phyloP scores from a whole-genome alignment of 1,284 basidiomycete genomes.

The Cutaneotrichosporon sp. region DNA sequence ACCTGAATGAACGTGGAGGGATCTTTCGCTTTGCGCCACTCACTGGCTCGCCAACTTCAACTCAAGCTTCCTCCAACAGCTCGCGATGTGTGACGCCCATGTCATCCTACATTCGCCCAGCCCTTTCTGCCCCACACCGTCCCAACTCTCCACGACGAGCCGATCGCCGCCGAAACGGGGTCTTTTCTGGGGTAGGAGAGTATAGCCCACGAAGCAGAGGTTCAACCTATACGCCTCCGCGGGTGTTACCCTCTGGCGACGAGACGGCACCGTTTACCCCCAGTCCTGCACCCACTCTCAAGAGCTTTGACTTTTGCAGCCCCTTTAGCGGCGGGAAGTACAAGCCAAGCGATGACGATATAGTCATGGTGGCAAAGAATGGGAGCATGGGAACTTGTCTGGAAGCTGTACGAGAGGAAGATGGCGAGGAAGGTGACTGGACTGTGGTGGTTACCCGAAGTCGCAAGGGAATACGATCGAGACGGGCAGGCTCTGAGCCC shows the following conservation, averaged over 20 bases:
- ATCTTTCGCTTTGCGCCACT: conserved; percentile 17
- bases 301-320: conserved; percentile 41
- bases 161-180: conserved; percentile 27
- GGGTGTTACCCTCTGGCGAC: conserved; percentile 39
- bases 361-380: conserved; percentile 7
- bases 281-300: conserved; percentile 22
- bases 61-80: conserved; percentile 6
- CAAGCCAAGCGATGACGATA: conserved; percentile 16
- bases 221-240: conserved; percentile 37
- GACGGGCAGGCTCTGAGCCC: conserved; percentile 15
- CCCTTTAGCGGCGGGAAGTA: conserved; percentile 30
- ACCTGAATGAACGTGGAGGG: conserved; percentile 18
- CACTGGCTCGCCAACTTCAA: not conserved
- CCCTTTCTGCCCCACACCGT: conserved; percentile 29
- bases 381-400: not conserved
- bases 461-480: not conserved
- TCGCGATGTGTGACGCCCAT: conserved; percentile 10
- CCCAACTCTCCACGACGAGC: conserved; percentile 35
- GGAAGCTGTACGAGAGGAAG: conserved; percentile 17
- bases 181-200: conserved; percentile 29
- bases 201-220: conserved; percentile 33
- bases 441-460: not conserved
- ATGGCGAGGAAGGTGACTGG: conserved; percentile 17
- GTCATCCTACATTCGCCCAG: conserved; percentile 35
- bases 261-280: conserved; percentile 33